These are phyloP conservation scores for Silene uniflora DNA, from an alignment of 148 eudicot species.

Conservation along the genomic window DNA sequence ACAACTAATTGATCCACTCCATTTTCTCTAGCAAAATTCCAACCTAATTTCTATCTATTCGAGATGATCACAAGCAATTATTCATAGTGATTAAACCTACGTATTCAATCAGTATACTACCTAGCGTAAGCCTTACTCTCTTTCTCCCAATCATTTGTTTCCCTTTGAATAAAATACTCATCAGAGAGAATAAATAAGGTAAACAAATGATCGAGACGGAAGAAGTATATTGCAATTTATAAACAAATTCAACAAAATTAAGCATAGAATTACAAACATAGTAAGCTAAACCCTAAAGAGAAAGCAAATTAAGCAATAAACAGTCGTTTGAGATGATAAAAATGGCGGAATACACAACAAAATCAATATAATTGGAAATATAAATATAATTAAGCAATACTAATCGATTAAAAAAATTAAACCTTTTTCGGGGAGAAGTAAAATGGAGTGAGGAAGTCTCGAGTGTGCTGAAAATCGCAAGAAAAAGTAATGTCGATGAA, in stretches of 20 bases:
- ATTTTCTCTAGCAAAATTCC: background rate
- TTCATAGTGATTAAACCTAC: no score
- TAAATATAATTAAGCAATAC: background rate
- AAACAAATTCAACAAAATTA: background rate
- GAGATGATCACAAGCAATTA: no score
- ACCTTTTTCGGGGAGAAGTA: background rate
- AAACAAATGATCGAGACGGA: no score
- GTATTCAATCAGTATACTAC: no score
- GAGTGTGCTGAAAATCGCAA: background rate
- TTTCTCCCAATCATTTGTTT: no score
- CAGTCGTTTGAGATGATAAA: background rate
- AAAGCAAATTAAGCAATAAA: background rate
- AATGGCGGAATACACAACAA: background rate
- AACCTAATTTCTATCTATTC: background rate
- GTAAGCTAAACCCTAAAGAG: background rate
- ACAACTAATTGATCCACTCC: background rate
- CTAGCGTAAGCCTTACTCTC: no score
- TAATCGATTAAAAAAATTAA: no score
- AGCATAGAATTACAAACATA: background rate
- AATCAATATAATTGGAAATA: background rate
- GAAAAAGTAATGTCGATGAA: no score
- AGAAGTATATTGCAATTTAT: no score
- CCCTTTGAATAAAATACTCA: no score
- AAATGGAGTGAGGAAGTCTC: background rate
- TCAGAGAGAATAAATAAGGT: no score